Percentiles rank a stretch among this genome's conserved stretches.
These are phyloP conservation scores for Nevesoporus exiguus DNA, from an alignment of 768 basidiomycete genomes.

Conservation along the genomic window DNA sequence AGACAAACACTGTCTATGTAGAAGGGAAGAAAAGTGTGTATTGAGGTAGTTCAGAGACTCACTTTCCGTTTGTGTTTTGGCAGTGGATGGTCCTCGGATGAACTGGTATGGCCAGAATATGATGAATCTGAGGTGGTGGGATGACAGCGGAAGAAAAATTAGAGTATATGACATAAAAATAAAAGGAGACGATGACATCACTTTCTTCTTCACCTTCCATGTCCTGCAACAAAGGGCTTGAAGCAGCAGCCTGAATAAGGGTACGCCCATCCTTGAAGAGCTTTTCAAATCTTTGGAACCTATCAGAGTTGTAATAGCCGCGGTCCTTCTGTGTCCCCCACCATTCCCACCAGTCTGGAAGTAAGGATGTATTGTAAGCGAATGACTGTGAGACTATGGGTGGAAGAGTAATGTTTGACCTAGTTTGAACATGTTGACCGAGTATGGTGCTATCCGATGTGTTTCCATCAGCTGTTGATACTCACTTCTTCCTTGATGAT, in stretches of 20 bases:
- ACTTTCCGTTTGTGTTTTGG: too few species aligned
- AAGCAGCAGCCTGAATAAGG: neutral
- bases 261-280: neutral
- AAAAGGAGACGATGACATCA: too few species aligned
- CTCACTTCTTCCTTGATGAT: neutral
- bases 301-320: neutral
- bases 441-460: neutral
- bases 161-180: too few species aligned
- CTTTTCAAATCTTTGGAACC: neutral
- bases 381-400: neutral
- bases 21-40: neutral
- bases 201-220: neutral
- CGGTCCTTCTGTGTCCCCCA: neutral
- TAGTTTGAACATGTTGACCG: neutral
- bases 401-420: neutral
- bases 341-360: neutral
- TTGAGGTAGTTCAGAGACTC: neutral
- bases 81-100: too few species aligned
- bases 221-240: neutral
- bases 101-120: too few species aligned
- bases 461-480: neutral
- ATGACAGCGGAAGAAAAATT: too few species aligned
- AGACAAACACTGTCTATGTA: neutral
- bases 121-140: too few species aligned
- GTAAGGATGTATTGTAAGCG: neutral